phyloP scores from a whole-genome alignment of 371 early-diverging fungal genomes.

The Rhizopus microsporus region DNA sequence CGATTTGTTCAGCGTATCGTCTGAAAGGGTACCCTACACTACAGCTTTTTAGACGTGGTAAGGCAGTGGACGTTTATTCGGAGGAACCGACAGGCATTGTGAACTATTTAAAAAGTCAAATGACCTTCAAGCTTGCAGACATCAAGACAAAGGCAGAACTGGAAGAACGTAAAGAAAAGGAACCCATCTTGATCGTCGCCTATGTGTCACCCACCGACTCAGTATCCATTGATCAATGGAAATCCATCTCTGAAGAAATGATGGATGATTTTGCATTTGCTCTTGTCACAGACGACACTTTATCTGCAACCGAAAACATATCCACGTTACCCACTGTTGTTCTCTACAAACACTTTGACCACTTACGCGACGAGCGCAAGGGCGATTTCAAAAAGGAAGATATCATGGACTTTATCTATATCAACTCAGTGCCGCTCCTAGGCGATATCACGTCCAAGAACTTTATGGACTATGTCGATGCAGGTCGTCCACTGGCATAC shows the following conservation, averaged over 20 bases:
- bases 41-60: slow-evolving; percentile 22
- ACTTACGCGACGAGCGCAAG: slow-evolving; percentile 61
- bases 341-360: slow-evolving; percentile 67
- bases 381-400: slow-evolving; percentile 40
- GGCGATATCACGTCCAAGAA: slow-evolving; percentile 80
- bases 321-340: slow-evolving; percentile 52
- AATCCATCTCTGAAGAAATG: slow-evolving; percentile 61
- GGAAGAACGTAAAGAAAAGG: slow-evolving; percentile 68
- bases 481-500: slow-evolving; percentile 82
- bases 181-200: slow-evolving; percentile 83
- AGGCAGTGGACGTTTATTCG: slow-evolving; percentile 48
- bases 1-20: slow-evolving; percentile 73
- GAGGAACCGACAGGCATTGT: slow-evolving; percentile 37
- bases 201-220: slow-evolving; percentile 60
- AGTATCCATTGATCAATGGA: slow-evolving; percentile 54
- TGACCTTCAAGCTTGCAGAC: slow-evolving; percentile 22
- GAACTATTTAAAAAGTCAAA: too few species aligned
- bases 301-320: slow-evolving; percentile 30
- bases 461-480: slow-evolving; percentile 73
- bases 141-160: slow-evolving; percentile 31
- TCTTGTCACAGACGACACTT: slow-evolving; percentile 49
- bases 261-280: slow-evolving; percentile 83
- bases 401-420: slow-evolving; percentile 55
- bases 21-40: slow-evolving; percentile 75
- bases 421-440: slow-evolving; percentile 74